Conservation (phyloP, 306 rosid genomes). For the Cercis canadensis region DNA sequence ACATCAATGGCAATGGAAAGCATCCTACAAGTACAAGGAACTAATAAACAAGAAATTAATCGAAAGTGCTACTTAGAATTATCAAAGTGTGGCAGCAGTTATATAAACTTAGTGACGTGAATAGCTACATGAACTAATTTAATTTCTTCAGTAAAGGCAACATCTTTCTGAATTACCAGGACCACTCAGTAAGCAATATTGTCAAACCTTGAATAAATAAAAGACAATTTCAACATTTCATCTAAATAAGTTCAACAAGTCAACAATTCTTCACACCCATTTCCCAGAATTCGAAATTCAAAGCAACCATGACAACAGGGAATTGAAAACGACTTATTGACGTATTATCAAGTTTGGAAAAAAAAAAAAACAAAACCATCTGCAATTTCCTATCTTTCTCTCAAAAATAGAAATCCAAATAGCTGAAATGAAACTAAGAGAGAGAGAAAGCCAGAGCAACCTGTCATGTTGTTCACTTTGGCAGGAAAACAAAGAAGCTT, state of each 20-base stretch:
- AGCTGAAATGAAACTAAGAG: background rate
- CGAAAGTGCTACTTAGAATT: no score
- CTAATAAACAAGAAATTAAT: background rate
- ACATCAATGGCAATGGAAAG: background rate
- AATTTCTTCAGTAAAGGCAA: no score
- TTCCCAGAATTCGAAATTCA: background rate
- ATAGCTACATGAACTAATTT: no score
- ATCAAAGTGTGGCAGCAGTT: no score
- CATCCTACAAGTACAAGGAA: background rate
- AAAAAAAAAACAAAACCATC: background rate
- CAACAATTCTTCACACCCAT: background rate
- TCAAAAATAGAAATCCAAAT: background rate
- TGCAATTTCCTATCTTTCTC: background rate
- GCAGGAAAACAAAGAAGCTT: no score
- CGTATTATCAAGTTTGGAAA: background rate
- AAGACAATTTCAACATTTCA: no score
- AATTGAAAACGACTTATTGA: background rate
- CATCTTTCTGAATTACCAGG: no score
- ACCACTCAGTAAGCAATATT: no score
- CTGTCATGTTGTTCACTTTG: constrained; percentile 20
- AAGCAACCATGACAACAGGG: background rate
- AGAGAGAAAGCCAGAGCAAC: constrained; percentile 8
- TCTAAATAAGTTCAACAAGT: background rate
- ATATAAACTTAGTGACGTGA: no score
- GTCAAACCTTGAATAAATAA: no score